A percentile compares a stretch with the other conserved stretches of the same genome.
Evolutionary conservation across 2,329 filamentous ascomycete genomes (phyloP).

Genomic region (Hypoxylon sp.): DNA sequence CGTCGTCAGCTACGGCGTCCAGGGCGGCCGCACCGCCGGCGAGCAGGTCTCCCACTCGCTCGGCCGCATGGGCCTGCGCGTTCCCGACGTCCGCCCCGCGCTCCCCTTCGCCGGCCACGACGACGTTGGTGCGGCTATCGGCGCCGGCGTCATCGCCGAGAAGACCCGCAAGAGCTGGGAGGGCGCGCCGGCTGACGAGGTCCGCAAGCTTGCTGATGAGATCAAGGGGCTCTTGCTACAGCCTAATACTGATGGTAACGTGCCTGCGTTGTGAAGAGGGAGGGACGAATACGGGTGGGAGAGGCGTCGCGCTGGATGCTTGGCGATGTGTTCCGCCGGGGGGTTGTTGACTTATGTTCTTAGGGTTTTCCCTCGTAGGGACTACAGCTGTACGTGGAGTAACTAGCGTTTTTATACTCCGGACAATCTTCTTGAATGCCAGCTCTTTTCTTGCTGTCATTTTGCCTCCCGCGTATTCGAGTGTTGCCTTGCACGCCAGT

Average conservation of each 20-base stretch:
- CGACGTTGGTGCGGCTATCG: constrained; percentile 35
- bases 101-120: constrained; percentile 41
- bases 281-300: no score
- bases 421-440: no score
- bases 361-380: no score
- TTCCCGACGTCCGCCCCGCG: constrained; percentile 45
- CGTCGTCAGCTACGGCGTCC: constrained; percentile 63
- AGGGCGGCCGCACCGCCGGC: constrained; percentile 49
- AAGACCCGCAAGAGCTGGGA: constrained; percentile 38
- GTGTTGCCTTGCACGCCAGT: no score
- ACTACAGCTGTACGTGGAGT: no score
- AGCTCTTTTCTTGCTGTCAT: no score
- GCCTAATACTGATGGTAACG: constrained; percentile 28
- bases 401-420: no score
- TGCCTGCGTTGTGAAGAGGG: no score
- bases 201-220: constrained; percentile 40
- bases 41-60: constrained; percentile 43
- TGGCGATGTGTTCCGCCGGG: background rate
- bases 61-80: constrained; percentile 42
- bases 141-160: constrained; percentile 36
- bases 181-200: constrained; percentile 17
- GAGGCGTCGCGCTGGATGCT: no score
- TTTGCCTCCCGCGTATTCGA: no score
- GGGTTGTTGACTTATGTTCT: no score
- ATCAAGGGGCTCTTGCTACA: constrained; percentile 40